Base-by-base conservation (phyloP, 208 protist species). In the Wallacemonas sp. region DNA sequence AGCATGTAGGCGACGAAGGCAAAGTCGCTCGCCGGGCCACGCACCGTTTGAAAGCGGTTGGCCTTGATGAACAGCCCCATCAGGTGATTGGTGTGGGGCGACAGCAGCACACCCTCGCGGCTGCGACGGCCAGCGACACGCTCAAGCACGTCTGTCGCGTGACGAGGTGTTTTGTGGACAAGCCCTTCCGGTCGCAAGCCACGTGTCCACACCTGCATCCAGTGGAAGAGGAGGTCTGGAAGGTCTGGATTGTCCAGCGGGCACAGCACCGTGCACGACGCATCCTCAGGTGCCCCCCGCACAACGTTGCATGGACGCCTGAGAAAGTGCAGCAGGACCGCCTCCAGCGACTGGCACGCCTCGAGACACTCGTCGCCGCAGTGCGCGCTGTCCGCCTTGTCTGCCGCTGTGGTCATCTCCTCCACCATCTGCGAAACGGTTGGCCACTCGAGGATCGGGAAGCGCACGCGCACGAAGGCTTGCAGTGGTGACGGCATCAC, bases 61-160 rank as follows among this genome's bases (percentile, higher is more conserved):
- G 72, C 59, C 42, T 64, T 68, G 24, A 61, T 39, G 52, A 79
- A 79, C 21, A 73, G 66, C 1, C 68, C 57, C 54, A 75, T 19
- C 10, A 83, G 39, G 42, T 64, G 77, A 39, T 78, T 78, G n/a
- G 63, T 63, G 36, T 80, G 60, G 4, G 68, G 68, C 15, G 68
- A 63, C 19, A 65, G 15, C 12, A 57, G 8, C 22, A 2, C 24
- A 33, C 54, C 54, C 10, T 38, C 44, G 6, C 44, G 29, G 27
- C 29, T 42, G 22, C 29, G 59, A 26, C 59, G 37, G 21, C 3
- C 54, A 6, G 36, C 54, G 13, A 61, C 54, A 24, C 50, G 50
- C 50, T 57, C 50, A 9, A 57, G 15, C 10, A 57, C 50, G 50
- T 57, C 50, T 6, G 50, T 57, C 12, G 50, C 50, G 22, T 30